A percentile compares a stretch with the other conserved stretches of the same genome.
These are phyloP conservation scores for Phytophthora litchii DNA, from an alignment of 352 stramenopile species.

Conservation along the genomic window DNA sequence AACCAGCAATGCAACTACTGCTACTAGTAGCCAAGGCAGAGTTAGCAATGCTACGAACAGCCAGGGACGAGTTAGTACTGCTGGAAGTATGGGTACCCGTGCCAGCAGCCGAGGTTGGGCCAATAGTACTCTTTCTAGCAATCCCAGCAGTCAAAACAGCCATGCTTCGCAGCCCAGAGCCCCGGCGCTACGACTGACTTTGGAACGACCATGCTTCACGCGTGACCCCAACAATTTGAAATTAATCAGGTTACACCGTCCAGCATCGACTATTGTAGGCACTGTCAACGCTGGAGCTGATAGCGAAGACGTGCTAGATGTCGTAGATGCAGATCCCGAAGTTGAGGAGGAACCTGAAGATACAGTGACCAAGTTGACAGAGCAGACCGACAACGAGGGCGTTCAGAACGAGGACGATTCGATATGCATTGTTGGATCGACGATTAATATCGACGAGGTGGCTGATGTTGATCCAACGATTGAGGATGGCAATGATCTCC, in stretches of 20 bases:
- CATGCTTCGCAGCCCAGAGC: conserved; percentile 2
- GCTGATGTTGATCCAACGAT: too few relatives aligned
- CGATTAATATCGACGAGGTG: too few relatives aligned
- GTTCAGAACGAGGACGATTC: background rate
- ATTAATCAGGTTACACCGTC: conserved; percentile 15
- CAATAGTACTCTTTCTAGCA: background rate
- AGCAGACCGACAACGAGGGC: background rate
- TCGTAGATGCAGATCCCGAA: background rate
- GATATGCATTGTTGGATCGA: background rate
- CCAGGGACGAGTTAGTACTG: background rate
- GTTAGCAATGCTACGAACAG: conserved; percentile 1
- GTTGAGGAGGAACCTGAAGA: background rate
- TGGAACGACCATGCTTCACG: conserved; percentile 15
- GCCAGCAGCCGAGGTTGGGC: background rate
- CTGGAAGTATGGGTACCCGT: background rate
- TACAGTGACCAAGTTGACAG: too few relatives aligned
- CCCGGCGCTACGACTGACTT: conserved; percentile 5
- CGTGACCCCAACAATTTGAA: conserved; percentile 18
- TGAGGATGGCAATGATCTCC: too few relatives aligned
- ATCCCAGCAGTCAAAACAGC: conserved; percentile 3
- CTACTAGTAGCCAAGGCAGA: conserved; percentile 1
- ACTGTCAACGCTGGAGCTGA: background rate
- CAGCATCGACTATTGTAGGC: background rate
- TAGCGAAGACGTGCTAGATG: background rate
- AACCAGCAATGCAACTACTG: conserved; percentile 9